Conservation (phyloP, 345 rosid genomes). For the Melastoma malabathricum region DNA sequence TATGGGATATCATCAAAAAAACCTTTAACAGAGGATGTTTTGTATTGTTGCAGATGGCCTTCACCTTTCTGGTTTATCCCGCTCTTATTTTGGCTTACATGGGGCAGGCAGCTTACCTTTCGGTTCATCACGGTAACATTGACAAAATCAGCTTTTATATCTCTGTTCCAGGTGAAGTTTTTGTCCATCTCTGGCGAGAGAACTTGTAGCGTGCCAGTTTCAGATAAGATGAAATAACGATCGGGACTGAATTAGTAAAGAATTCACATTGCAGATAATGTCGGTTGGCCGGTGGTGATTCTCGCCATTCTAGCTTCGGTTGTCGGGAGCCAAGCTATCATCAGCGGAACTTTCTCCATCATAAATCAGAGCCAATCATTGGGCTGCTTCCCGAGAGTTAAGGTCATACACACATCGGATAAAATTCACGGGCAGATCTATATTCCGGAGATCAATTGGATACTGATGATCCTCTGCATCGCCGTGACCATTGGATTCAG, state of each 20-base stretch:
- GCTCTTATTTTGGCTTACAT: slow-evolving; percentile 15
- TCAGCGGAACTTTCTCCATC: slow-evolving; percentile 14
- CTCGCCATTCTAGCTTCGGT: slow-evolving; percentile 15
- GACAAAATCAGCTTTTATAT: slow-evolving; percentile 10
- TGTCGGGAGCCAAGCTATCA: slow-evolving; percentile 17
- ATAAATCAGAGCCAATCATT: slow-evolving; percentile 18
- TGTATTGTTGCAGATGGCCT: slow-evolving; percentile 12
- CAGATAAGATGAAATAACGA: too few species aligned
- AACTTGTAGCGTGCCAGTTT: background rate
- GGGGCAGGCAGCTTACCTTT: slow-evolving; percentile 18
- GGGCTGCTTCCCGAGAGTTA: slow-evolving; percentile 38
- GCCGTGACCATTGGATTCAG: slow-evolving; percentile 15
- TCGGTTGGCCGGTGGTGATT: slow-evolving; percentile 15
- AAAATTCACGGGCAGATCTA: slow-evolving; percentile 42
- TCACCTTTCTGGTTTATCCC: slow-evolving; percentile 14
- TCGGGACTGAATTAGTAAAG: too few species aligned
- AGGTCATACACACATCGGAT: slow-evolving; percentile 33
- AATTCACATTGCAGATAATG: slow-evolving; percentile 4
- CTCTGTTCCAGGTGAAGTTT: slow-evolving; percentile 10
- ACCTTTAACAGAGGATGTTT: too few species aligned
- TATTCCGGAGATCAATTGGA: slow-evolving; percentile 43
- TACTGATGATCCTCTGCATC: slow-evolving; percentile 29
- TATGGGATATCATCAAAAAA: too few species aligned
- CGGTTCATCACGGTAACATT: slow-evolving; percentile 5
- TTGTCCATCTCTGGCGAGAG: background rate